Evolutionary conservation across 306 rosid species (phyloP).

Genomic region (Lathyrus tuberosus): DNA sequence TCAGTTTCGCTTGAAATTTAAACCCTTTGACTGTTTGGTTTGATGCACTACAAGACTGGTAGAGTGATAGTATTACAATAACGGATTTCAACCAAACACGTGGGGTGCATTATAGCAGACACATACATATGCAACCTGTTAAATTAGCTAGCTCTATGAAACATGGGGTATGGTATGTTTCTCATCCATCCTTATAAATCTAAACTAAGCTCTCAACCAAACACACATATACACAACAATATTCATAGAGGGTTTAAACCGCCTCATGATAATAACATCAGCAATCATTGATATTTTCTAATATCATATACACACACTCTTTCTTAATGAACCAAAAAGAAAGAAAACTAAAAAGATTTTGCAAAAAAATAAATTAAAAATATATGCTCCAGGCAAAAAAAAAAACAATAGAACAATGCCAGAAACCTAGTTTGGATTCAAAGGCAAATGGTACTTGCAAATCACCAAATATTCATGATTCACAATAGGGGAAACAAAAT

Average conservation of each 20-base stretch:
- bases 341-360: neutral
- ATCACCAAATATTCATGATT: slow-evolving; percentile 18
- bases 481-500: neutral
- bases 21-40: slow-evolving; percentile 35
- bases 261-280: neutral
- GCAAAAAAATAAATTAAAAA: neutral
- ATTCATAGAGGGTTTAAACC: neutral
- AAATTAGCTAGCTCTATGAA: neutral
- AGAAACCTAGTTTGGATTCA: slow-evolving; percentile 2
- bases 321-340: neutral
- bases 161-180: neutral
- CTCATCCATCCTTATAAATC: neutral
- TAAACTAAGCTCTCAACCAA: neutral
- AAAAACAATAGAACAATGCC: slow-evolving; percentile 15
- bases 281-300: neutral
- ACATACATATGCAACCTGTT: neutral
- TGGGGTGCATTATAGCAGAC: neutral
- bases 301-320: neutral
- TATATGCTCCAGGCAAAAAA: neutral
- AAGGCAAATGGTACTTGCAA: slow-evolving; percentile 1
- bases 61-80: neutral
- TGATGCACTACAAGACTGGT: slow-evolving; percentile 1
- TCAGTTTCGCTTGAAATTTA: slow-evolving; percentile 20
- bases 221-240: neutral
- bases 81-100: neutral